Percentiles rank a stretch among this genome's conserved stretches.
Evolutionary conservation across 257 asterid species (phyloP).

Genomic region (Nicotiana knightiana): DNA sequence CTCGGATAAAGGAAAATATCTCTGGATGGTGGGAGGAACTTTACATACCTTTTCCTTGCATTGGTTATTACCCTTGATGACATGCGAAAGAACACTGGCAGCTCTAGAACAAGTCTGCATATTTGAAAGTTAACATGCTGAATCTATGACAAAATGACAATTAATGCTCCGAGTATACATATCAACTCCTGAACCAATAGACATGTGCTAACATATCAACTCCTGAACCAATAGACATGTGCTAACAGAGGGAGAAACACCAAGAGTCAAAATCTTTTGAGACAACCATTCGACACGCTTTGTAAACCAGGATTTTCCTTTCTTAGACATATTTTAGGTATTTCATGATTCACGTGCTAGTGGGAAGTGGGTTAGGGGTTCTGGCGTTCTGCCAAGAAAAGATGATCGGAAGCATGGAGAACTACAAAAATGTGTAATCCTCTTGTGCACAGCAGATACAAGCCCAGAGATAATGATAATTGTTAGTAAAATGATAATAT

Average conservation of each 20-base stretch:
- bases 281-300: not conserved
- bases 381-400: not conserved
- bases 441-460: not conserved
- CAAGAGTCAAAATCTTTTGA: not conserved
- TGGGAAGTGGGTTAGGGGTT: not conserved
- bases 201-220: not conserved
- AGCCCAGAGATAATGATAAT: not conserved
- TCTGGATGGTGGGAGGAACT: not conserved
- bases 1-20: not conserved
- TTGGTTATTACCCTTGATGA: conserved; percentile 64
- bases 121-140: conserved; percentile 7
- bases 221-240: not conserved
- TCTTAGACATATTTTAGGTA: not conserved
- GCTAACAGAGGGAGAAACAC: not conserved
- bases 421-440: not conserved
- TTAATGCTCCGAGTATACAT: not conserved
- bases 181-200: not conserved
- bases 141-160: not conserved
- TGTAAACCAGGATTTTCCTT: not conserved
- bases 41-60: conserved; percentile 84
- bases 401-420: not conserved
- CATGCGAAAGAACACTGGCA: conserved; percentile 81
- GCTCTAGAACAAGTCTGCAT: conserved; percentile 96
- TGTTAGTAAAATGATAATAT: not conserved
- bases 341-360: not conserved